These are phyloP conservation scores for Fusarium torulosum DNA, from an alignment of 2,329 filamentous ascomycete species.

Conservation along the genomic window DNA sequence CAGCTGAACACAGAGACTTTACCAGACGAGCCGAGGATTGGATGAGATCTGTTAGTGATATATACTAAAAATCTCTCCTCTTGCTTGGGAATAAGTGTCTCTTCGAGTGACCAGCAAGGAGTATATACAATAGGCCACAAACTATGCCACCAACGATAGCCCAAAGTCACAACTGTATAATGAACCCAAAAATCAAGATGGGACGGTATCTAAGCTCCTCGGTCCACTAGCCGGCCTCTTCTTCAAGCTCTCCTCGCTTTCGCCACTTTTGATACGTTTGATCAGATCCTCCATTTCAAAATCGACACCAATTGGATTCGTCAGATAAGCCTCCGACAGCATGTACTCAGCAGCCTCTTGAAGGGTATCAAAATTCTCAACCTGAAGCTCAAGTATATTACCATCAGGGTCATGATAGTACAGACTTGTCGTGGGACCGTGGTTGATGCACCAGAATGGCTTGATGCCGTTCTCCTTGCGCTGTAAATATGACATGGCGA, in stretches of 20 bases:
- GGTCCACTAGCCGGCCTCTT: neutral
- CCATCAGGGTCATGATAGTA: slow-evolving; percentile 6
- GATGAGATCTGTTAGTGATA: neutral
- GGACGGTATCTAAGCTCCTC: neutral
- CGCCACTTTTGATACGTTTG: neutral
- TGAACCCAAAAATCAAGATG: neutral
- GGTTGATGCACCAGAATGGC: slow-evolving; percentile 2
- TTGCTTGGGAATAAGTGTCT: too few relatives aligned
- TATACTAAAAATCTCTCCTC: neutral
- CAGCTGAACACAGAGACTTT: neutral
- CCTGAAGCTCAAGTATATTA: neutral
- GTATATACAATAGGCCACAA: too few relatives aligned
- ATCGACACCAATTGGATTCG: neutral
- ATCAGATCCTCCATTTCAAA: slow-evolving; percentile 5
- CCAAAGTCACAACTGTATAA: neutral
- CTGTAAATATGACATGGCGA: neutral
- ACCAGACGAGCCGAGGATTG: neutral
- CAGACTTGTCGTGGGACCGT: neutral
- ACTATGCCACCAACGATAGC: too few relatives aligned
- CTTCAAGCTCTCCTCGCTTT: slow-evolving; percentile 2
- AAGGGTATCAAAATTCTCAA: slow-evolving; percentile 3
- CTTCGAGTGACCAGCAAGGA: too few relatives aligned
- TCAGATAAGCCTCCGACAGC: slow-evolving; percentile 1
- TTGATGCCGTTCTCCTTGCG: neutral
- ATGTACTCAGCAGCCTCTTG: neutral